These are phyloP conservation scores for Santalum album DNA, from an alignment of 164 flowering plant genomes.

Conservation along the genomic window DNA sequence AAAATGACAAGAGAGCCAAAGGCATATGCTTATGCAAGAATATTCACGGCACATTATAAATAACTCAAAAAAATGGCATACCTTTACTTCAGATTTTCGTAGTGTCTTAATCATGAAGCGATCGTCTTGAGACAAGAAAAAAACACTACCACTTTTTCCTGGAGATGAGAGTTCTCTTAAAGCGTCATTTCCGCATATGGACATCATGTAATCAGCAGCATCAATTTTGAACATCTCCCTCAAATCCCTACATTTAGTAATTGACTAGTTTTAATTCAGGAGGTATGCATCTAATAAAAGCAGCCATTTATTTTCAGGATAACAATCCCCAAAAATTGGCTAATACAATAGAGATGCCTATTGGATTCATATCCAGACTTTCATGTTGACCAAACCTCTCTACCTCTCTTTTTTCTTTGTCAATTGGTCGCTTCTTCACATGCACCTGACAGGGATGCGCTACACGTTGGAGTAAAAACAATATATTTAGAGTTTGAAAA, in stretches of 20 bases:
- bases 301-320: neutral
- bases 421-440: too few species aligned
- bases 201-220: conserved; percentile 99
- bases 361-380: too few species aligned
- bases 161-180: conserved; percentile 97
- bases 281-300: neutral
- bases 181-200: conserved; percentile 96
- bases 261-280: neutral
- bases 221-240: conserved; percentile 97
- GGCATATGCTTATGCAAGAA: too few species aligned
- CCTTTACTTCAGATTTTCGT: conserved; percentile 94
- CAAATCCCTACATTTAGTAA: conserved; percentile 43
- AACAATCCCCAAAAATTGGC: too few species aligned
- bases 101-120: conserved; percentile 99
- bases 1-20: too few species aligned
- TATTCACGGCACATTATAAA: too few species aligned
- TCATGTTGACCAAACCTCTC: too few species aligned
- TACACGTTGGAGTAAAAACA: too few species aligned
- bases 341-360: too few species aligned
- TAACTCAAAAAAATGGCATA: conserved; percentile 12
- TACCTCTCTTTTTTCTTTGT: too few species aligned
- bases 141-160: conserved; percentile 96
- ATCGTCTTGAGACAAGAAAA: conserved; percentile 94
- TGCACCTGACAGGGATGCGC: too few species aligned
- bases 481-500: too few species aligned